phyloP scores from a whole-genome alignment of 1,139 yeast species.

The Saccharomyces hybrid region DNA sequence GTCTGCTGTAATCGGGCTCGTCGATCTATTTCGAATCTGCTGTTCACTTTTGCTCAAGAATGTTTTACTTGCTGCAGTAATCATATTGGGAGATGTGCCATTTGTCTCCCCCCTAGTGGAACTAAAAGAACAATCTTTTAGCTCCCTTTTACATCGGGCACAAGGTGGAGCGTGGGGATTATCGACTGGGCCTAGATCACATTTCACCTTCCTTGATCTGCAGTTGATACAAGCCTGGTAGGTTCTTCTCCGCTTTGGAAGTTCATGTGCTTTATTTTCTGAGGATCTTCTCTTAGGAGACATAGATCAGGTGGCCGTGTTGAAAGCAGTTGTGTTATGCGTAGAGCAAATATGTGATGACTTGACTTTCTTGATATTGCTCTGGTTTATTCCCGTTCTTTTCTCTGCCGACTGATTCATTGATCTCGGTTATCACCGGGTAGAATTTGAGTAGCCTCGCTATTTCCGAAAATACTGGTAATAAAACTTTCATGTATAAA shows the following conservation, averaged over 20 bases:
- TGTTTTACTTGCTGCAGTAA: neutral
- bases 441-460: neutral
- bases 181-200: slow-evolving; percentile 74
- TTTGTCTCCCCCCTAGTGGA: slow-evolving; percentile 28
- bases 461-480: neutral
- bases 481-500: neutral
- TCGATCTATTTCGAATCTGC: neutral
- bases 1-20: neutral
- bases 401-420: neutral
- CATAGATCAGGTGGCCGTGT: neutral
- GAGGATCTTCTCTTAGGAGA: neutral
- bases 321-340: neutral
- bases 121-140: slow-evolving; percentile 73
- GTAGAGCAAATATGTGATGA: neutral
- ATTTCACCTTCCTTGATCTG: slow-evolving; percentile 71
- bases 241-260: slow-evolving; percentile 40
- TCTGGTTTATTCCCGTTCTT: neutral
- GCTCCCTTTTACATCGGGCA: slow-evolving; percentile 72
- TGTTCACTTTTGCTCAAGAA: neutral
- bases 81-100: neutral
- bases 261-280: neutral
- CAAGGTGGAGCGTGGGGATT: slow-evolving; percentile 78
- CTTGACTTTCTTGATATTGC: neutral
- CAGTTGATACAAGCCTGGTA: slow-evolving; percentile 83
- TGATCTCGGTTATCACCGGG: slow-evolving; percentile 5